These are phyloP conservation scores for Wickerhamomyces bisporus DNA, from an alignment of 805 yeast species.

Conservation along the genomic window DNA sequence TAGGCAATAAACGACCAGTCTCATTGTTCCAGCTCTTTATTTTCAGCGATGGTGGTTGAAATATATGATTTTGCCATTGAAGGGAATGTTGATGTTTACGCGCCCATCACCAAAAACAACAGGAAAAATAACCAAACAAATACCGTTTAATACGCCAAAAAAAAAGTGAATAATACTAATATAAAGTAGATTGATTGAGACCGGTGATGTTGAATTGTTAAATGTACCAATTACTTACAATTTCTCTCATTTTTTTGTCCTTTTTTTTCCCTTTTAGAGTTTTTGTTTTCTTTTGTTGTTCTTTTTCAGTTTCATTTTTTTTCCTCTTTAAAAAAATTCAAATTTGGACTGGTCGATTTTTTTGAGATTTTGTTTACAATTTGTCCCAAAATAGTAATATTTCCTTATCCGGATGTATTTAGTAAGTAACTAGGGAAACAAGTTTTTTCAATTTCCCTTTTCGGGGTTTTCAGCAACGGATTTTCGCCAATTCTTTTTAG, in stretches of 20 bases:
- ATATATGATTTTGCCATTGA: not conserved
- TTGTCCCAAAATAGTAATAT: constrained; percentile 1
- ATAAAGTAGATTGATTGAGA: not conserved
- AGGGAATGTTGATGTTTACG: constrained; percentile 4
- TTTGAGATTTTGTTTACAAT: constrained; percentile 15
- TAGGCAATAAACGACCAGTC: too few species aligned
- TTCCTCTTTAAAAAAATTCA: not conserved
- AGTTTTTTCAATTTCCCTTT: not conserved
- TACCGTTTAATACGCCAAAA: not conserved
- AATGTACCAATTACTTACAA: too few species aligned
- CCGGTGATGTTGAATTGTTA: not conserved
- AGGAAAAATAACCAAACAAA: too few species aligned
- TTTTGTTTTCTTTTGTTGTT: constrained; percentile 11
- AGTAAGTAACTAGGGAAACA: constrained; percentile 9
- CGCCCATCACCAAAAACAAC: constrained; percentile 1
- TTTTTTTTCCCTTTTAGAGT: not conserved
- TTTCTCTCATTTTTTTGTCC: constrained; percentile 18
- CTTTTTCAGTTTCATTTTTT: constrained; percentile 6
- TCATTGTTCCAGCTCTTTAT: not conserved
- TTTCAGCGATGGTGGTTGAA: too few species aligned
- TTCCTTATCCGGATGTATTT: constrained; percentile 2
- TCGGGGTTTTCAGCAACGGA: too few species aligned
- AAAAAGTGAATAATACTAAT: too few species aligned
- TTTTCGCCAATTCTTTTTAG: too few species aligned
- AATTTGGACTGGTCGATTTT: constrained; percentile 5